phyloP scores from a whole-genome alignment of 495 filamentous ascomycete species.

The Daldinia bambusicola region DNA sequence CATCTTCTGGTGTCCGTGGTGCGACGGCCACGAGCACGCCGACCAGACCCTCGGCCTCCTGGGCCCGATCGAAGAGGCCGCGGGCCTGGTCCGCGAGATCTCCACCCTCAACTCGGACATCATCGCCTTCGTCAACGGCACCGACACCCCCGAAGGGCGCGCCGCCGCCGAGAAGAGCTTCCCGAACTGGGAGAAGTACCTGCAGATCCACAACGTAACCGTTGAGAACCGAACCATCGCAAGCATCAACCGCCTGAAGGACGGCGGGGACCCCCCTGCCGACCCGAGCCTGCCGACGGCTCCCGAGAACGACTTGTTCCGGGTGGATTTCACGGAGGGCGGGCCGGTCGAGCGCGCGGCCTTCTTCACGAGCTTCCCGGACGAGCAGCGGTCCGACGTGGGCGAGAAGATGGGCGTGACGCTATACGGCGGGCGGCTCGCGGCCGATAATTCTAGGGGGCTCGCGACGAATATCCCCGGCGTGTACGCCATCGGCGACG shows the following conservation, averaged over 20 bases:
- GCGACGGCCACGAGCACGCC: slow-evolving; percentile 67
- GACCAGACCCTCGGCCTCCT: slow-evolving; percentile 66
- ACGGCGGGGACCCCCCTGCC: slow-evolving; percentile 51
- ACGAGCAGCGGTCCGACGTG: slow-evolving; percentile 54
- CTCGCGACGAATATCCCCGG: slow-evolving; percentile 60
- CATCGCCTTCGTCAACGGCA: slow-evolving; percentile 65
- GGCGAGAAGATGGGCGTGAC: slow-evolving; percentile 55
- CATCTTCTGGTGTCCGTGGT: slow-evolving; percentile 72
- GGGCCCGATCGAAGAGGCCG: slow-evolving; percentile 53
- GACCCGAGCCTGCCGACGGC: slow-evolving; percentile 53
- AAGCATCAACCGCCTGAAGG: slow-evolving; percentile 57
- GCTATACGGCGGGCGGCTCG: slow-evolving; percentile 58
- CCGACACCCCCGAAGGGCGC: slow-evolving; percentile 56
- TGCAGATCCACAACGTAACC: slow-evolving; percentile 58
- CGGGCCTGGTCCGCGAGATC: slow-evolving; percentile 58
- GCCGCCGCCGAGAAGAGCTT: slow-evolving; percentile 52
- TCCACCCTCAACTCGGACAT: slow-evolving; percentile 57
- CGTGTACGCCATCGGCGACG: slow-evolving; percentile 67
- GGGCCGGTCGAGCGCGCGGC: slow-evolving; percentile 56
- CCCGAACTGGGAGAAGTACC: slow-evolving; percentile 58
- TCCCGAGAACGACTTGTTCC: slow-evolving; percentile 61
- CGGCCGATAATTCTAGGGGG: slow-evolving; percentile 48
- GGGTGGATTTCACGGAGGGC: slow-evolving; percentile 63
- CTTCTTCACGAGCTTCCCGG: slow-evolving; percentile 62
- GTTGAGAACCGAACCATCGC: slow-evolving; percentile 66